phyloP scores from a whole-genome alignment of 2,329 filamentous ascomycete species.

The Xylaria sp. region DNA sequence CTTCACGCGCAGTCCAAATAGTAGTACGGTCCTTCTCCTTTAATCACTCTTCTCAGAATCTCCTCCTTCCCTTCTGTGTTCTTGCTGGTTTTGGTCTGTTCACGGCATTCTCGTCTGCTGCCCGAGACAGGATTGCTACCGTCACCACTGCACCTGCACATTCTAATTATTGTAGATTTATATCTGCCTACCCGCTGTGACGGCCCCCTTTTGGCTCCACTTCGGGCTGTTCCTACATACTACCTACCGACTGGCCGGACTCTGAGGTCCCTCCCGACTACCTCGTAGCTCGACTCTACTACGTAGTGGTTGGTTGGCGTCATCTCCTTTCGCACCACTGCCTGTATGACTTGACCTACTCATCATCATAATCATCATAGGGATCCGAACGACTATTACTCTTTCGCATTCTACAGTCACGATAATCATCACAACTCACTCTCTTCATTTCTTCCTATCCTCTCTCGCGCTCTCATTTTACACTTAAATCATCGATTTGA shows the following conservation, averaged over 20 bases:
- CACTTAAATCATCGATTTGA: not conserved
- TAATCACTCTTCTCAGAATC: too few species aligned
- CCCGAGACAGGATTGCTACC: too few species aligned
- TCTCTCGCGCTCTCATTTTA: not conserved
- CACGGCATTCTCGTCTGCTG: too few species aligned
- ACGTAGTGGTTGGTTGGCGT: not conserved
- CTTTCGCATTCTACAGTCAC: not conserved
- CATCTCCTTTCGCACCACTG: not conserved
- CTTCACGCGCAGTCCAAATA: too few species aligned
- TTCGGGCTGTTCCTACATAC: not conserved
- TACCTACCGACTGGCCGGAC: not conserved
- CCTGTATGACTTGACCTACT: not conserved
- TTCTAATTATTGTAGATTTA: too few species aligned
- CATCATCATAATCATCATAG: not conserved
- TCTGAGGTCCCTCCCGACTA: not conserved
- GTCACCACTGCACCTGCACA: too few species aligned
- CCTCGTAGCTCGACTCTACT: not conserved
- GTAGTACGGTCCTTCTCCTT: too few species aligned
- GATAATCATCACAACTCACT: not conserved
- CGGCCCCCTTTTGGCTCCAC: too few species aligned
- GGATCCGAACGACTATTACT: not conserved
- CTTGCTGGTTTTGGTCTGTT: too few species aligned
- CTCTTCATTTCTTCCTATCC: not conserved
- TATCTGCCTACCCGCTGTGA: too few species aligned
- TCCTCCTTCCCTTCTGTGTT: too few species aligned